Conservation (phyloP, 2,329 filamentous ascomycete genomes). For the Arthrobotrys sphaeroides region DNA sequence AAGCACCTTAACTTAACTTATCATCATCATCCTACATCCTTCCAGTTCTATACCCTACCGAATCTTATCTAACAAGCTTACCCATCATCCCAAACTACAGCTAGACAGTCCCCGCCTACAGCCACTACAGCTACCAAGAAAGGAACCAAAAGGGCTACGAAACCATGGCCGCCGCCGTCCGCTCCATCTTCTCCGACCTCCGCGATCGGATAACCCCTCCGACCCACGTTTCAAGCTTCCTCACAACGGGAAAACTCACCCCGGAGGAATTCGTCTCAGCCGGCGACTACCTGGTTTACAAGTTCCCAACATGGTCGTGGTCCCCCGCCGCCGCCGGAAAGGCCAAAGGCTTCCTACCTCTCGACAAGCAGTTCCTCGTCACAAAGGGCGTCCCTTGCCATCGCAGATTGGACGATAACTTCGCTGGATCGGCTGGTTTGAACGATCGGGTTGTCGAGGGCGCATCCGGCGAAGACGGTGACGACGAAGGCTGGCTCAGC, state of each 20-base stretch:
- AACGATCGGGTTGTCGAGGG: slow-evolving; percentile 83
- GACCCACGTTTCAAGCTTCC: slow-evolving; percentile 90
- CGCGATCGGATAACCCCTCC: slow-evolving; percentile 92
- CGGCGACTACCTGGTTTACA: slow-evolving; percentile 97
- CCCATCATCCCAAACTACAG: not conserved
- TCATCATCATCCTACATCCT: not conserved
- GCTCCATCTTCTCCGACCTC: slow-evolving; percentile 89
- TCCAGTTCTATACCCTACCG: too few relatives aligned
- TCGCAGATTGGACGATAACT: slow-evolving; percentile 88
- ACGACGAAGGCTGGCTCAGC: slow-evolving; percentile 80
- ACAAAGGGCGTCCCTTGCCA: slow-evolving; percentile 95
- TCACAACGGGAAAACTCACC: slow-evolving; percentile 91
- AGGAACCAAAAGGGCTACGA: not conserved
- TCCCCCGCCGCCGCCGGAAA: slow-evolving; percentile 81
- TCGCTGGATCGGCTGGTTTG: slow-evolving; percentile 69
- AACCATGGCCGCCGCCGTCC: slow-evolving; percentile 63
- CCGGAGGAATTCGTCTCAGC: slow-evolving; percentile 96
- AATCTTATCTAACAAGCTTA: too few relatives aligned
- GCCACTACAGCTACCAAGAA: not conserved
- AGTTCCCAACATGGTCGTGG: slow-evolving; percentile 99
- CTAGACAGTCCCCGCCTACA: too few relatives aligned
- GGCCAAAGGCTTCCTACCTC: slow-evolving; percentile 81
- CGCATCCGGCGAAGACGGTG: slow-evolving; percentile 67
- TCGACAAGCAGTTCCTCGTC: slow-evolving; percentile 92
- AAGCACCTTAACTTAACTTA: too few relatives aligned